These are phyloP conservation scores for Botryotinia globosa DNA, from an alignment of 2,329 filamentous ascomycete species.

Conservation along the genomic window DNA sequence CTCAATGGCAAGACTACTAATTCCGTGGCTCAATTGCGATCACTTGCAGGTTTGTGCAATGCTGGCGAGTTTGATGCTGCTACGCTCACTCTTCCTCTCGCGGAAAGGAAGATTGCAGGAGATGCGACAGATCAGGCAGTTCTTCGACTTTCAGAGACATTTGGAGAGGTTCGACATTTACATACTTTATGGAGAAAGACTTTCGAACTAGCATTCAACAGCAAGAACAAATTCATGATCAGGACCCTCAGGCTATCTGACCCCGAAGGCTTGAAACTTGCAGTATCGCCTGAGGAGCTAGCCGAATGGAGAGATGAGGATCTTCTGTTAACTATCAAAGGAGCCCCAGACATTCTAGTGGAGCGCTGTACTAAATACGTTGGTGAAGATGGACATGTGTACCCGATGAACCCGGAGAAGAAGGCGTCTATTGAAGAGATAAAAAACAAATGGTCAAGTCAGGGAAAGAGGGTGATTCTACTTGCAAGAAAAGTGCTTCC, in stretches of 20 bases:
- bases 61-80: constrained; percentile 69
- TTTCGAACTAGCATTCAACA: constrained; percentile 71
- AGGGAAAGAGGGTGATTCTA: constrained; percentile 65
- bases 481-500: constrained; percentile 54
- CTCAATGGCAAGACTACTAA: constrained; percentile 36
- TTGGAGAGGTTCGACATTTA: constrained; percentile 58
- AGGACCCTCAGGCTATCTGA: constrained; percentile 54
- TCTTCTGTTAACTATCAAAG: constrained; percentile 65
- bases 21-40: constrained; percentile 55
- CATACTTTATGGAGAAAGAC: constrained; percentile 60
- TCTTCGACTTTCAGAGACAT: constrained; percentile 64
- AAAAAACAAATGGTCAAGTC: constrained; percentile 64
- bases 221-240: constrained; percentile 80
- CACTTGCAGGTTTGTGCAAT: constrained; percentile 66
- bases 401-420: constrained; percentile 47
- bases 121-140: constrained; percentile 75
- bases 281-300: constrained; percentile 22
- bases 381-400: constrained; percentile 52
- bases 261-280: constrained; percentile 18
- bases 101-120: constrained; percentile 63
- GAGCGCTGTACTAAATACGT: constrained; percentile 61
- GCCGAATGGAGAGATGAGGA: constrained; percentile 19
- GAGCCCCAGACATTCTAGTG: constrained; percentile 68
- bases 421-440: constrained; percentile 50
- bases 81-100: constrained; percentile 55